A percentile compares a stretch with the other conserved stretches of the same genome.
phyloP scores from a whole-genome alignment of 2,329 filamentous ascomycete genomes.

The Fusarium burgessii region DNA sequence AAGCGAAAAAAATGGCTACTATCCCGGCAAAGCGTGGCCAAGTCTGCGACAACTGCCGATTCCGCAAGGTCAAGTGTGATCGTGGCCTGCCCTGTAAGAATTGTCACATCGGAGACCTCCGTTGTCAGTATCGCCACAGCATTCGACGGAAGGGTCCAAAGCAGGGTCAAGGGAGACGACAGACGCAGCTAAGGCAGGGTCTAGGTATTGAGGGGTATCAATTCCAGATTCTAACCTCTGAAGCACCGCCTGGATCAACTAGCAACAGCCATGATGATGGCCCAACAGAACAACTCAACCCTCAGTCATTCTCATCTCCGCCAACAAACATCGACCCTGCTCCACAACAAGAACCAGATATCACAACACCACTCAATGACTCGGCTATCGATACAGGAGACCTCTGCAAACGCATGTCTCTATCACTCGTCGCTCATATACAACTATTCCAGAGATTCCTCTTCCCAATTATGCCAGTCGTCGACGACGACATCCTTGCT shows the following conservation, averaged over 20 bases:
- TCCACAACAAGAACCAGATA: neutral
- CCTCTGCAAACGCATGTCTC: slow-evolving; percentile 38
- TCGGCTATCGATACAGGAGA: neutral
- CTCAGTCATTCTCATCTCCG: neutral
- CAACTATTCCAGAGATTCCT: slow-evolving; percentile 48
- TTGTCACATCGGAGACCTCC: slow-evolving; percentile 45
- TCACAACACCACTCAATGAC: neutral
- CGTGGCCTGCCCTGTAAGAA: slow-evolving; percentile 48
- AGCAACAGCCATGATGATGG: neutral
- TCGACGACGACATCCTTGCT: slow-evolving; percentile 46
- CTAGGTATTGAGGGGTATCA: slow-evolving; percentile 12
- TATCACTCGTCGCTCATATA: slow-evolving; percentile 45
- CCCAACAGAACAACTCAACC: neutral
- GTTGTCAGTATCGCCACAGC: slow-evolving; percentile 49
- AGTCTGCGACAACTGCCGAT: slow-evolving; percentile 50
- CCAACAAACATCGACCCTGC: neutral
- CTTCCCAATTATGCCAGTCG: slow-evolving; percentile 51
- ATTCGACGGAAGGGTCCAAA: slow-evolving; percentile 48
- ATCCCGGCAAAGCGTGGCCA: slow-evolving; percentile 29
- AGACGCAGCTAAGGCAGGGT: slow-evolving; percentile 47
- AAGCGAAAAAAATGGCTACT: slow-evolving; percentile 11
- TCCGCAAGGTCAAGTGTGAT: slow-evolving; percentile 52
- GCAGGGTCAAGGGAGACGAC: slow-evolving; percentile 46
- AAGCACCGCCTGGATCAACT: neutral
- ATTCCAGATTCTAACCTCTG: slow-evolving; percentile 42